phyloP scores from a whole-genome alignment of 1,139 yeast species.

The Taphrina deformans region DNA sequence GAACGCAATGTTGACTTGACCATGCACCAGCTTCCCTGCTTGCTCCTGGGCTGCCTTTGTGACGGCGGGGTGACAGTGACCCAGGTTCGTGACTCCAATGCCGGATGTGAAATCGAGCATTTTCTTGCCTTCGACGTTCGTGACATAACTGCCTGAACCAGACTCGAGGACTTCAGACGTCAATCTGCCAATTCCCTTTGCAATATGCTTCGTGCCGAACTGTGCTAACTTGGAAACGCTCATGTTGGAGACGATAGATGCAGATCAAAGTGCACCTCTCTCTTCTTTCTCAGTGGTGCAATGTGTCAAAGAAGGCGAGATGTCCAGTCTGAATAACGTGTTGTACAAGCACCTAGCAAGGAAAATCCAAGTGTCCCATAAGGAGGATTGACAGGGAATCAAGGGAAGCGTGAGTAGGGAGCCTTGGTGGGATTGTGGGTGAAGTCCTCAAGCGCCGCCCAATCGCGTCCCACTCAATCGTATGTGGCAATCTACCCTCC shows the following conservation, averaged over 20 bases:
- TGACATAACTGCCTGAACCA: conserved; percentile 28
- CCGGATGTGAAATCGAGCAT: conserved; percentile 33
- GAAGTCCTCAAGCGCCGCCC: neutral
- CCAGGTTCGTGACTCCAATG: conserved; percentile 19
- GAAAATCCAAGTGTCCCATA: no score
- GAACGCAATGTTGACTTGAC: conserved; percentile 24
- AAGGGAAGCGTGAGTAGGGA: neutral
- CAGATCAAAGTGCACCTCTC: no score
- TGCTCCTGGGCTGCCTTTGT: conserved; percentile 21
- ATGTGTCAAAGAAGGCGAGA: no score
- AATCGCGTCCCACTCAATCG: neutral
- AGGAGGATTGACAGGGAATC: neutral
- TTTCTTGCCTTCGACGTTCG: conserved; percentile 16
- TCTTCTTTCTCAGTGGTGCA: no score
- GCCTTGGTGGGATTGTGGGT: neutral
- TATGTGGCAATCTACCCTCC: neutral
- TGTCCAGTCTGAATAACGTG: no score
- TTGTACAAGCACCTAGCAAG: no score
- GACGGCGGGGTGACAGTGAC: conserved; percentile 32
- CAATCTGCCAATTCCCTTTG: conserved; percentile 22
- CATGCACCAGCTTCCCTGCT: conserved; percentile 25
- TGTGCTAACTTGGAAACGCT: conserved; percentile 15
- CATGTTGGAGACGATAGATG: no score
- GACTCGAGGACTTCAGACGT: conserved; percentile 18
- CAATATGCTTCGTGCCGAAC: conserved; percentile 25